These are phyloP conservation scores for Tympanopsis confertula DNA, from an alignment of 2,329 filamentous ascomycete genomes.

Conservation along the genomic window DNA sequence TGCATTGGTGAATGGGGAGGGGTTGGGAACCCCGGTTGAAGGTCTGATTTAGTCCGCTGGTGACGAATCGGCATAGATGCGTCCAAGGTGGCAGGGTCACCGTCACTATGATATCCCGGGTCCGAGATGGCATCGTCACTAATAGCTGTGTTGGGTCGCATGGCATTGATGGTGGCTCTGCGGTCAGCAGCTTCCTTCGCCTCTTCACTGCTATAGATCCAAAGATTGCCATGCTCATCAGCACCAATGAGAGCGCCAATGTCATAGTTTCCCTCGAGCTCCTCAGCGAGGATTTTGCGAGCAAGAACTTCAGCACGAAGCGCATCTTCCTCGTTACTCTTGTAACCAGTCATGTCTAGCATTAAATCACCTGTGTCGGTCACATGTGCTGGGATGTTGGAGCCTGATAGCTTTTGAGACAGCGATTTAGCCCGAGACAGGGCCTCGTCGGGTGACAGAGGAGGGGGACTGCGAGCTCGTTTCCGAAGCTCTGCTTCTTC, in stretches of 20 bases:
- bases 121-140: slow-evolving; percentile 78
- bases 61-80: slow-evolving; percentile 23
- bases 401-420: slow-evolving; percentile 75
- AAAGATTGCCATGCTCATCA: slow-evolving; percentile 92
- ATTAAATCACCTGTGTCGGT: slow-evolving; percentile 88
- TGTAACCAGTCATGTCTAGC: slow-evolving; percentile 96
- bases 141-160: slow-evolving; percentile 32
- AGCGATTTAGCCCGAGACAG: slow-evolving; percentile 72
- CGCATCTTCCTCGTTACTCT: slow-evolving; percentile 84
- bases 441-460: slow-evolving; percentile 58
- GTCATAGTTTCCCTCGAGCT: slow-evolving; percentile 83
- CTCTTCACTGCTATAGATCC: slow-evolving; percentile 98
- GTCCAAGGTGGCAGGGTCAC: slow-evolving; percentile 46
- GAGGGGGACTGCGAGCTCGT: slow-evolving; percentile 58
- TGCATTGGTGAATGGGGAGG: slow-evolving; percentile 62
- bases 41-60: slow-evolving; percentile 59
- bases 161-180: slow-evolving; percentile 38
- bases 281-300: slow-evolving; percentile 81
- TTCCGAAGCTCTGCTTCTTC: slow-evolving; percentile 45
- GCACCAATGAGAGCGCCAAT: slow-evolving; percentile 91
- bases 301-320: slow-evolving; percentile 87
- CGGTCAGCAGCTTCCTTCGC: slow-evolving; percentile 81
- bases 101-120: slow-evolving; percentile 90
- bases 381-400: slow-evolving; percentile 87
- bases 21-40: slow-evolving; percentile 43